Conservation (phyloP, 2,329 filamentous ascomycete genomes). For the Claviceps digitariae region DNA sequence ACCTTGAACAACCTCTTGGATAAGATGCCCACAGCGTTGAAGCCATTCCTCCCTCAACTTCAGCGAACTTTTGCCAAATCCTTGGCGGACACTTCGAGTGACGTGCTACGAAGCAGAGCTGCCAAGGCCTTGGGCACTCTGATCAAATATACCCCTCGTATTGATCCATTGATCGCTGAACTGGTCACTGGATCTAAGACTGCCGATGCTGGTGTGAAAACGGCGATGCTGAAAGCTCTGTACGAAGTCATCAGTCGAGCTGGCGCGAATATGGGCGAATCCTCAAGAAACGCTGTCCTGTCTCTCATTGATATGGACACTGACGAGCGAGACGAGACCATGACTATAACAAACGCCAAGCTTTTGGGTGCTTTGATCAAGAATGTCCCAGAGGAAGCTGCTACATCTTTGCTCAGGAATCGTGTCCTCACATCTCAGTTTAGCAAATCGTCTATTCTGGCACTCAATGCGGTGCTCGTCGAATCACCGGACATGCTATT, state of each 20-base stretch:
- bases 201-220: constrained; percentile 67
- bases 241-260: constrained; percentile 96
- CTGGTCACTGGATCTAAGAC: constrained; percentile 94
- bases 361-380: constrained; percentile 82
- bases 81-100: constrained; percentile 83
- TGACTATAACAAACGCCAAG: constrained; percentile 82
- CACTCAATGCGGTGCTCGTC: constrained; percentile 75
- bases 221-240: constrained; percentile 91
- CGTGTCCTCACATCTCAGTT: constrained; percentile 68
- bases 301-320: constrained; percentile 75
- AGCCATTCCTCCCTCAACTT: constrained; percentile 92
- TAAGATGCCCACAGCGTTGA: constrained; percentile 90
- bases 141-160: constrained; percentile 88
- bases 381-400: constrained; percentile 63
- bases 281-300: constrained; percentile 74
- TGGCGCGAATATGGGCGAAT: constrained; percentile 85
- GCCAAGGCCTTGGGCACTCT: constrained; percentile 89
- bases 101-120: constrained; percentile 72
- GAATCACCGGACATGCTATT: constrained; percentile 63
- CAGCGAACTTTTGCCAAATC: constrained; percentile 96
- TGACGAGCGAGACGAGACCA: constrained; percentile 59
- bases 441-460: constrained; percentile 66
- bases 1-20: constrained; percentile 91
- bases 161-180: constrained; percentile 86
- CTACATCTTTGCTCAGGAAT: constrained; percentile 45